Base-by-base conservation (phyloP, 139 green algal genomes). In the Volvox africanus region DNA sequence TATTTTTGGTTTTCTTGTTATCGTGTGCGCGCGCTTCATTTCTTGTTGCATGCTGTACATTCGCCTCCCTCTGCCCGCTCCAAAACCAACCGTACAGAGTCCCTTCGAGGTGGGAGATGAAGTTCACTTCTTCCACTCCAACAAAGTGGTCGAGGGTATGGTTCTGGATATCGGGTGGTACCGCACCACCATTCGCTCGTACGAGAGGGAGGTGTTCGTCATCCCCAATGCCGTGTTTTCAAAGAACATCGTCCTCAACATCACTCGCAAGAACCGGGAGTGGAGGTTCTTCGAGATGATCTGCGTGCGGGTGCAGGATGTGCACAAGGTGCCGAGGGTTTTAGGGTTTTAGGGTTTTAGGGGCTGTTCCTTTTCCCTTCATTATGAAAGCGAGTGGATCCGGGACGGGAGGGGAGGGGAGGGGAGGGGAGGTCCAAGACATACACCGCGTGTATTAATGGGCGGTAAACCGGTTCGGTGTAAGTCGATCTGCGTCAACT, bases 141-240 rank as follows among this genome's bases (percentile, higher is more conserved):
- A 87, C 68, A 92, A 93, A 82, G 80, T 91, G 19, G 95, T 99
- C 55, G 97, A 99, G 92, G 97, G 97, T 88, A 98, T 99, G 77
- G 97, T 99, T 77, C 67, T 98, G 28, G 97, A 99, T 83, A 96
- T 99, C 19, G 97, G 97, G 14, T 99, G 97, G 97, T 99, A 99
- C 94, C 92, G 96, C 61, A 98, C 97, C 36, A 96, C 86, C 30
- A 97, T 97, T 89, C 93, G 96, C 33, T 97, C 95, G 21, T 98
- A 98, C 92, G 96, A 98, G 95, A 92, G 96, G 9, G 92, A 95
- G 92, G 89, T 95, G 67, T 96, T 89, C 79, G 92, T 97, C 30
- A 96, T 97, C 21, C 95, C 95, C 50, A 97, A 97, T 84, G 88
- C 92, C 17, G 96, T 99, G 3, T 99, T 99, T 93, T 97, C 94